Conservation (phyloP, 2,329 filamentous ascomycete species). For the Aspergillus floridensis region DNA sequence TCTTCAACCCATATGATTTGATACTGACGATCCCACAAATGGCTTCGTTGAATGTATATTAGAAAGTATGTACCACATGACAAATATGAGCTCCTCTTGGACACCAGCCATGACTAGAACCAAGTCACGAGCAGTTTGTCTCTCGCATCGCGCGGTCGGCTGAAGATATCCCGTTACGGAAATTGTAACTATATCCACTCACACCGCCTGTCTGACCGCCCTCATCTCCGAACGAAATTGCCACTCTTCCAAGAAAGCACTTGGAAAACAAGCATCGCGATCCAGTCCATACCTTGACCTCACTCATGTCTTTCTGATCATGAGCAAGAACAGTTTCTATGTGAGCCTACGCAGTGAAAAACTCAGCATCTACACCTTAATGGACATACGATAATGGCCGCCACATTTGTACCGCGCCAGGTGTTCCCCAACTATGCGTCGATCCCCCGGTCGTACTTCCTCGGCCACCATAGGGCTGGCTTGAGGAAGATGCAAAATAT, state of each 20-base stretch:
- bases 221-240: background rate
- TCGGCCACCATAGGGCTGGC: conserved; percentile 86
- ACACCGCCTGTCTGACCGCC: conserved; percentile 7
- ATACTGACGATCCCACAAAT: no score
- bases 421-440: conserved; percentile 70
- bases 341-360: background rate
- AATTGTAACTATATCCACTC: background rate
- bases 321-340: background rate
- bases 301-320: conserved; percentile 3
- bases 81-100: background rate
- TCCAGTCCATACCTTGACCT: background rate
- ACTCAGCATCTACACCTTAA: background rate
- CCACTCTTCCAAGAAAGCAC: background rate
- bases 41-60: no score
- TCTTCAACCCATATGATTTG: no score
- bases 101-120: background rate
- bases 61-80: no score
- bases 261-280: background rate
- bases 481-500: conserved; percentile 77
- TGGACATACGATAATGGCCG: conserved; percentile 19
- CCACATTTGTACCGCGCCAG: conserved; percentile 68
- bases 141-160: background rate
- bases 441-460: conserved; percentile 85
- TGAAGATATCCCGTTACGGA: background rate
- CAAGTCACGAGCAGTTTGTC: background rate